These are phyloP conservation scores for Beta lomatogona DNA, from an alignment of 179 eudicot species.

Conservation along the genomic window DNA sequence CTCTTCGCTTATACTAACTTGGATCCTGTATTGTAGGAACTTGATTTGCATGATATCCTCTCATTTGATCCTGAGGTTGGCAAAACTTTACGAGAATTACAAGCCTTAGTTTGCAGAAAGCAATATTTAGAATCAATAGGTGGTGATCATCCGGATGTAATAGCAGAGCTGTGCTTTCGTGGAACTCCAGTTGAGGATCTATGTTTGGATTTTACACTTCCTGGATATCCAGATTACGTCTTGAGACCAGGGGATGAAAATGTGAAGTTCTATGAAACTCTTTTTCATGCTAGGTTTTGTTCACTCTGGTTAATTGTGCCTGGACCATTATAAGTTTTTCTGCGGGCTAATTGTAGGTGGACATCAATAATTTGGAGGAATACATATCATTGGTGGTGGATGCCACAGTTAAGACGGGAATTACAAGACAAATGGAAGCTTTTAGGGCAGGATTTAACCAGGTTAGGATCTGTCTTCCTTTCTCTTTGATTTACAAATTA, in stretches of 20 bases:
- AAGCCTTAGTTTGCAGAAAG: constrained; percentile 78
- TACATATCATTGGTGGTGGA: constrained; percentile 84
- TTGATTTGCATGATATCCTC: constrained; percentile 92
- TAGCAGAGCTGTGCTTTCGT: constrained; percentile 63
- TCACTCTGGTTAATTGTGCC: not conserved
- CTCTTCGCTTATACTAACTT: not conserved
- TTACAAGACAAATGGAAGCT: constrained; percentile 82
- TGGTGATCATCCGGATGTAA: constrained; percentile 48
- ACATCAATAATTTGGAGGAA: constrained; percentile 71
- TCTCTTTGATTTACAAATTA: not conserved
- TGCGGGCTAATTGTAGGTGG: constrained; percentile 55
- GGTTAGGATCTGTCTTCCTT: constrained; percentile 39
- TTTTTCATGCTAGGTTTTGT: constrained; percentile 1
- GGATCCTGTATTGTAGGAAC: constrained; percentile 61
- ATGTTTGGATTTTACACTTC: constrained; percentile 91
- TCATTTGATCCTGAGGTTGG: constrained; percentile 92
- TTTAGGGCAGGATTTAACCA: constrained; percentile 93
- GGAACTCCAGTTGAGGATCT: constrained; percentile 85
- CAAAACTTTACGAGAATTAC: constrained; percentile 87
- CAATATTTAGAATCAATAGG: constrained; percentile 75
- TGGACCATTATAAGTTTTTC: constrained; percentile 1
- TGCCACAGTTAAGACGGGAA: constrained; percentile 87
- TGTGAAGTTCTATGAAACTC: constrained; percentile 38
- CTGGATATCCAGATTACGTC: constrained; percentile 86
- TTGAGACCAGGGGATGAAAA: constrained; percentile 71